Conservation (phyloP, 1,284 basidiomycete species). For the Cerrena zonata region DNA sequence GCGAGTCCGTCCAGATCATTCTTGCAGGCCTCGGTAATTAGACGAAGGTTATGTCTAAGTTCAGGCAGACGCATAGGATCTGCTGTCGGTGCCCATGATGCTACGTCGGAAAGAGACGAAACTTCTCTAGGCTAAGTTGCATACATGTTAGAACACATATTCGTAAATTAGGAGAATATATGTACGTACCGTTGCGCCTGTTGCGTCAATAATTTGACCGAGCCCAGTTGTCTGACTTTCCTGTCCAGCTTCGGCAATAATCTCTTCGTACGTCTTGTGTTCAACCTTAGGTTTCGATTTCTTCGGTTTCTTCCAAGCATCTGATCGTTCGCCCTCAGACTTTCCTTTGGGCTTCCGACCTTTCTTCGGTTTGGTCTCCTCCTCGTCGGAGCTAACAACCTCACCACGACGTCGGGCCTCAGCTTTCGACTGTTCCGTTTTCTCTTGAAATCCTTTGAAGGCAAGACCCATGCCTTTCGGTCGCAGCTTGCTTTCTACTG, state of each 20-base stretch:
- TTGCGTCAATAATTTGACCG: constrained; percentile 90
- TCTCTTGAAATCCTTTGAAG: constrained; percentile 80
- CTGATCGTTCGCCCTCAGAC: constrained; percentile 54
- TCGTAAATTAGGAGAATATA: constrained; percentile 3
- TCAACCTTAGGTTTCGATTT: constrained; percentile 80
- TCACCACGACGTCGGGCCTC: constrained; percentile 77
- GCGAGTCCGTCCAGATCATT: constrained; percentile 83
- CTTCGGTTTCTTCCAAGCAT: constrained; percentile 77
- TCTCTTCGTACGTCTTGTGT: constrained; percentile 94
- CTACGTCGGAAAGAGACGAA: constrained; percentile 74
- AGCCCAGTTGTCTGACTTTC: constrained; percentile 50
- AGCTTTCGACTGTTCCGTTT: constrained; percentile 80
- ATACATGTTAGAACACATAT: constrained; percentile 10
- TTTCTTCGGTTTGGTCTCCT: constrained; percentile 41
- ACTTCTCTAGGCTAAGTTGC: constrained; percentile 68
- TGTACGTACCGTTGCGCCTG: constrained; percentile 74
- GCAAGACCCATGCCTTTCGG: constrained; percentile 83
- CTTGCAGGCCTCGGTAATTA: constrained; percentile 80
- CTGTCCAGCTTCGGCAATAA: constrained; percentile 77
- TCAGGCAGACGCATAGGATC: constrained; percentile 88
- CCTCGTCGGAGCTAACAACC: constrained; percentile 70
- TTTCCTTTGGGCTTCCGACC: constrained; percentile 42
- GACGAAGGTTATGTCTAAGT: constrained; percentile 87
- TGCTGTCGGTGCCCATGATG: constrained; percentile 78
- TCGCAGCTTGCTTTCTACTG: constrained; percentile 79